These are phyloP conservation scores for Leptomonas pyrrhocoris DNA, from an alignment of 208 protist genomes.

Conservation along the genomic window DNA sequence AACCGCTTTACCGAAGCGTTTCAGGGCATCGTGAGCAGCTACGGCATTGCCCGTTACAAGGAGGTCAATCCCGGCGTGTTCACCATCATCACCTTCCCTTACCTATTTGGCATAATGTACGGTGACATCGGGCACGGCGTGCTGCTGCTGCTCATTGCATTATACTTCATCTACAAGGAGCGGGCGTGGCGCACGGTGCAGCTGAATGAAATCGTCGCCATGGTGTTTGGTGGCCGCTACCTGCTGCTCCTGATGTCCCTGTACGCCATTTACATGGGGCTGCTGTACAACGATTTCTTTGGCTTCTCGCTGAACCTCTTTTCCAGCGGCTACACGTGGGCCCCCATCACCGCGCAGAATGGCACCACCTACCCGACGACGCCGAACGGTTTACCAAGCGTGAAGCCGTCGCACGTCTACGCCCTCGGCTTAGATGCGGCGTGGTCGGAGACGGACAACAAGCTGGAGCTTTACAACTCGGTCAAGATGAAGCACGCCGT, in stretches of 20 bases:
- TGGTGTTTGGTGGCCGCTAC: constrained; percentile 93
- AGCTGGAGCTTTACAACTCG: constrained; percentile 97
- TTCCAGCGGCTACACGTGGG: constrained; percentile 74
- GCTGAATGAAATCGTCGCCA: constrained; percentile 89
- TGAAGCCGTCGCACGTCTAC: constrained; percentile 60
- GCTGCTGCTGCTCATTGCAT: constrained; percentile 83
- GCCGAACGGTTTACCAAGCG: constrained; percentile 42
- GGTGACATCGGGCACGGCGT: constrained; percentile 99
- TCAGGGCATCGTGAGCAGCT: constrained; percentile 98
- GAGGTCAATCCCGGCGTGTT: constrained; percentile 95
- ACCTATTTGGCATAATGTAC: constrained; percentile 99
- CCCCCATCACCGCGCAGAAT: constrained; percentile 30
- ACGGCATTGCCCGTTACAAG: constrained; percentile 95
- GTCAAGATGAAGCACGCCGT: constrained; percentile 99
- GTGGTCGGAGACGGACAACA: constrained; percentile 94
- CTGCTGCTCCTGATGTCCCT: constrained; percentile 97
- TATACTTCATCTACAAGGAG: constrained; percentile 86
- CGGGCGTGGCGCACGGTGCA: constrained; percentile 60
- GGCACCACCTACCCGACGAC: constrained; percentile 37
- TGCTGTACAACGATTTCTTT: constrained; percentile 98
- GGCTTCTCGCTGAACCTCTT: constrained; percentile 90
- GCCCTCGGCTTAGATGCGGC: constrained; percentile 86
- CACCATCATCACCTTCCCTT: constrained; percentile 99
- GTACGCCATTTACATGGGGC: constrained; percentile 96
- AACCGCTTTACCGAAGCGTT: constrained; percentile 96